These are phyloP conservation scores for Solanum bukasovii DNA, from an alignment of 257 asterid species.

Conservation along the genomic window DNA sequence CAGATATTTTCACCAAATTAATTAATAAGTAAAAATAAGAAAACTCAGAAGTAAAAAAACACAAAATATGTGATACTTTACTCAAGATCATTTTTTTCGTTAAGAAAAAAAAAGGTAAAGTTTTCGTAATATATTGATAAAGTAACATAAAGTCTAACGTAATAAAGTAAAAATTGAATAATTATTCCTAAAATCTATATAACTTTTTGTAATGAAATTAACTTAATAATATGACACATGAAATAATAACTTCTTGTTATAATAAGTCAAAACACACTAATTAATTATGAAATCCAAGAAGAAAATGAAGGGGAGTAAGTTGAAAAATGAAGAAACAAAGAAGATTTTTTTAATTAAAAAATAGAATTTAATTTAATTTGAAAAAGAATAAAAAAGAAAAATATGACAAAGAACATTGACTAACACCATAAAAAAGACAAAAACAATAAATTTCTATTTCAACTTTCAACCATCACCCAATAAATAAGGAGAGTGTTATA, in stretches of 20 bases:
- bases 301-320: not conserved
- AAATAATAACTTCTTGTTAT: not conserved
- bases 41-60: not conserved
- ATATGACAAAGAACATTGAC: not conserved
- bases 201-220: not conserved
- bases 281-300: not conserved
- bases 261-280: not conserved
- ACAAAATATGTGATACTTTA: not conserved
- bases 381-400: not conserved
- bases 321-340: not conserved
- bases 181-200: not conserved
- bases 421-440: not conserved
- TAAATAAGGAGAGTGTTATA: not conserved
- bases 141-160: not conserved
- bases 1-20: fast-evolving
- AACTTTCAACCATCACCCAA: not conserved
- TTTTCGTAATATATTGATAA: not conserved
- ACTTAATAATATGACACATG: not conserved
- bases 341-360: not conserved
- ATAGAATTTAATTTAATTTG: not conserved
- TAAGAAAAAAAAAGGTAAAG: no score
- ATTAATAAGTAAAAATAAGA: not conserved
- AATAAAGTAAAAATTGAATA: not conserved
- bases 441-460: not conserved
- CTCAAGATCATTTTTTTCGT: fast-evolving